Percentiles rank a stretch among this genome's conserved stretches.
Conservation (phyloP, 2,329 filamentous ascomycete genomes). For the Coniochaeta pulveracea region DNA sequence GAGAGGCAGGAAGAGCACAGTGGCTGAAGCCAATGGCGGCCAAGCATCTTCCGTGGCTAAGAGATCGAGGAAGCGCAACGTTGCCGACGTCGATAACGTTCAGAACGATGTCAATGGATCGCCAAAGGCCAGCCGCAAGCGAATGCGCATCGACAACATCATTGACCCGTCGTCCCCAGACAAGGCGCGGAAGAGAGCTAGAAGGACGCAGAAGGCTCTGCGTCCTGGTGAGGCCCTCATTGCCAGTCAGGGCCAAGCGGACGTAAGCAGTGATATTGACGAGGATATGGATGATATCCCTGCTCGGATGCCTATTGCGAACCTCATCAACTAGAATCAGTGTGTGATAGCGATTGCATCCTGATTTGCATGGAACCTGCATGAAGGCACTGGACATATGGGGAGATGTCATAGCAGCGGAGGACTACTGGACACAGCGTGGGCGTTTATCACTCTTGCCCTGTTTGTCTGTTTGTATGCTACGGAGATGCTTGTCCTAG, state of each 20-base stretch:
- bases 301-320: constrained; percentile 10
- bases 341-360: too few relatives aligned
- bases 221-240: background rate
- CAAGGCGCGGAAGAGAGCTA: background rate
- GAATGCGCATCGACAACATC: background rate
- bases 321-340: too few relatives aligned
- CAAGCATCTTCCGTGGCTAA: background rate
- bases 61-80: constrained; percentile 1
- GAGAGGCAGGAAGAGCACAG: background rate
- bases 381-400: too few relatives aligned
- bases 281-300: constrained; percentile 33
- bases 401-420: too few relatives aligned
- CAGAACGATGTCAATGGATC: constrained; percentile 1
- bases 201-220: background rate
- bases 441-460: too few relatives aligned
- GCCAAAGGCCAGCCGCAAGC: background rate
- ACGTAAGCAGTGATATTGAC: constrained; percentile 21
- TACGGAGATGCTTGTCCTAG: too few relatives aligned
- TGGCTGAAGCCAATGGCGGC: background rate
- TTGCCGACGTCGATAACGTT: too few relatives aligned
- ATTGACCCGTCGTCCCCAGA: background rate
- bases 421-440: too few relatives aligned
- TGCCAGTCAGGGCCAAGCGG: constrained; percentile 3
- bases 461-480: too few relatives aligned
- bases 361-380: too few relatives aligned